phyloP scores from a whole-genome alignment of 208 protist species.

The Acanthamoeba sp. region DNA sequence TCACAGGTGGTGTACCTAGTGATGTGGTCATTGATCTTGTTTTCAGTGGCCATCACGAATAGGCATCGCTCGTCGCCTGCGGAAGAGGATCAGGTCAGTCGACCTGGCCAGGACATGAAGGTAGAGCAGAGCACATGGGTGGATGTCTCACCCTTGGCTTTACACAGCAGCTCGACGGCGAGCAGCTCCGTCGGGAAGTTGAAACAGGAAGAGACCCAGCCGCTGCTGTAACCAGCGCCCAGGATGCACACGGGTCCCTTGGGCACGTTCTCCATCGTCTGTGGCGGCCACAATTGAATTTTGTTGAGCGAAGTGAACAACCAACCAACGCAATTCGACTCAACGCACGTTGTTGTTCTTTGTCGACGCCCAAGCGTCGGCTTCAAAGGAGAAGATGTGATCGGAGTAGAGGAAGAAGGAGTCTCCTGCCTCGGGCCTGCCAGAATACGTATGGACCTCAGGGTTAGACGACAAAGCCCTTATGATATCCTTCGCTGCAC shows the following conservation, averaged over 20 bases:
- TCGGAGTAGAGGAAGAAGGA: conserved; percentile 17
- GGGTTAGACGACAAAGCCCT: too few species aligned
- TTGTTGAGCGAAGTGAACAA: not conserved
- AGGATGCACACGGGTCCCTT: not conserved
- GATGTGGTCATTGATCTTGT: not conserved
- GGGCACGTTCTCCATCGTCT: not conserved
- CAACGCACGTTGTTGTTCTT: not conserved
- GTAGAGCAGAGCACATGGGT: too few species aligned
- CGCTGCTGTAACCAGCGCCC: not conserved
- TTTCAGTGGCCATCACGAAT: not conserved
- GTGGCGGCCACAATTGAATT: not conserved
- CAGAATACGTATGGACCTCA: too few species aligned
- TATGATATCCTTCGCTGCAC: too few species aligned
- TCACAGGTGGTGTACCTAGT: not conserved
- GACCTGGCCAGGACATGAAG: not conserved
- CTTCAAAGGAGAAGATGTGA: conserved; percentile 4
- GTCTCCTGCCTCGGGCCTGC: not conserved
- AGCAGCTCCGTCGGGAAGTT: conserved; percentile 8
- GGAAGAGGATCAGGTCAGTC: not conserved
- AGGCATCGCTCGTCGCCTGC: not conserved
- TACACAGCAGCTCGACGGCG: not conserved
- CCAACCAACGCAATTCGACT: not conserved
- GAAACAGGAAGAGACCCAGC: conserved; percentile 7
- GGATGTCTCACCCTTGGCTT: not conserved
- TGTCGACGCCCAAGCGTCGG: not conserved